phyloP scores from a whole-genome alignment of 192 early-diverging fungal genomes.

The Coemansia sp. region DNA sequence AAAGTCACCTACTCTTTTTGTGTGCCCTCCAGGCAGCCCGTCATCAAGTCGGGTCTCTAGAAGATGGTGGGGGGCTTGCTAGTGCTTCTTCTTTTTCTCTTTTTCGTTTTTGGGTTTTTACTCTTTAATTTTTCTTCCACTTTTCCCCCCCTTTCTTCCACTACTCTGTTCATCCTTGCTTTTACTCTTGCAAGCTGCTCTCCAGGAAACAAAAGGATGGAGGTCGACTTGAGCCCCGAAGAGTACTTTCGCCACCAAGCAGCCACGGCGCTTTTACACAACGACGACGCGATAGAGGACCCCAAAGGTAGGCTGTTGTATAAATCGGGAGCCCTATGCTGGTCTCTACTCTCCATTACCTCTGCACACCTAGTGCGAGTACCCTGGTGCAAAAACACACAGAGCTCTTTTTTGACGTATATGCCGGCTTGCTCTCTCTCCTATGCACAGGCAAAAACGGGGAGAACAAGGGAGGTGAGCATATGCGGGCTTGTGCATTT shows the following conservation, averaged over 20 bases:
- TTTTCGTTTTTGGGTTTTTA: constrained; percentile 18
- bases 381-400: neutral
- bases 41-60: neutral
- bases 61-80: neutral
- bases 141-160: constrained; percentile 22
- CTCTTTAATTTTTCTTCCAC: constrained; percentile 1
- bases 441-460: constrained; percentile 22
- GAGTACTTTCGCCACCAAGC: constrained; percentile 52
- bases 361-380: neutral
- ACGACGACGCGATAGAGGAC: constrained; percentile 35
- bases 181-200: constrained; percentile 1
- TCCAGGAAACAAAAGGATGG: constrained; percentile 10
- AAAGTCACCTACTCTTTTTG: neutral
- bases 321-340: neutral
- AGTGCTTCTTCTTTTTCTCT: constrained; percentile 29
- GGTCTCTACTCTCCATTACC: neutral
- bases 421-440: constrained; percentile 12
- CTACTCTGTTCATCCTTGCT: constrained; percentile 5
- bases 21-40: neutral
- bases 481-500: constrained; percentile 44
- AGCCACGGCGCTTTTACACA: constrained; percentile 34
- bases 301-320: constrained; percentile 12
- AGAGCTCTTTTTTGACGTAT: constrained; percentile 6
- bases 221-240: constrained; percentile 45
- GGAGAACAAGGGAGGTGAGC: constrained; percentile 20